These are phyloP conservation scores for Candida oleophila DNA, from an alignment of 805 yeast species.

Conservation along the genomic window DNA sequence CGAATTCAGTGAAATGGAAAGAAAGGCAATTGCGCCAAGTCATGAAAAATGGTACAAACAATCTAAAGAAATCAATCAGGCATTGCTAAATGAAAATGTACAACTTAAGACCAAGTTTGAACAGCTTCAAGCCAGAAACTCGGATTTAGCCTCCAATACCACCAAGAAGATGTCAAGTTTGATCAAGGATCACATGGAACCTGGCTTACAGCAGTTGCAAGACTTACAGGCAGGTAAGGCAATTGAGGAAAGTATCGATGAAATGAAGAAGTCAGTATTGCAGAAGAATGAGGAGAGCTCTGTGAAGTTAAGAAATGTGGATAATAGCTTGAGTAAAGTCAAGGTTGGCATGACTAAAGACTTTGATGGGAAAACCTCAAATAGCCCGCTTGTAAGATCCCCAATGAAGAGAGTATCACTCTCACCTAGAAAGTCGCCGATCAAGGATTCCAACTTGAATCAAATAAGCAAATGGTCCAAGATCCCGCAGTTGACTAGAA, in stretches of 20 bases:
- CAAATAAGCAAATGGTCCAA: conserved; percentile 1
- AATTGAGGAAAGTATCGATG: neutral
- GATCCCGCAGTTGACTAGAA: conserved; percentile 4
- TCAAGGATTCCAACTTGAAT: neutral
- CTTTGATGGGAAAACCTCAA: neutral
- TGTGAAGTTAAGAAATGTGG: conserved; percentile 1
- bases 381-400: neutral
- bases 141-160: neutral
- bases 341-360: neutral
- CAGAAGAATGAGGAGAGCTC: neutral
- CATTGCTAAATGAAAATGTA: neutral
- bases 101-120: neutral
- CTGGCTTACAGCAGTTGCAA: neutral
- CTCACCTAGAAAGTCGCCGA: neutral
- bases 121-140: neutral
- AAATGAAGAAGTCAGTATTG: neutral
- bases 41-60: neutral
- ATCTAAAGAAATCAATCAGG: neutral
- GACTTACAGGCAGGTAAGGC: neutral
- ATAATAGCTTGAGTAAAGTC: neutral
- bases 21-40: neutral
- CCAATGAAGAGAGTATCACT: neutral
- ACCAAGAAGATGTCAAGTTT: neutral
- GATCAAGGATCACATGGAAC: neutral
- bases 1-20: neutral